Base-by-base conservation (phyloP, 2,329 filamentous ascomycete species). In the Epichloe gansuensis region DNA sequence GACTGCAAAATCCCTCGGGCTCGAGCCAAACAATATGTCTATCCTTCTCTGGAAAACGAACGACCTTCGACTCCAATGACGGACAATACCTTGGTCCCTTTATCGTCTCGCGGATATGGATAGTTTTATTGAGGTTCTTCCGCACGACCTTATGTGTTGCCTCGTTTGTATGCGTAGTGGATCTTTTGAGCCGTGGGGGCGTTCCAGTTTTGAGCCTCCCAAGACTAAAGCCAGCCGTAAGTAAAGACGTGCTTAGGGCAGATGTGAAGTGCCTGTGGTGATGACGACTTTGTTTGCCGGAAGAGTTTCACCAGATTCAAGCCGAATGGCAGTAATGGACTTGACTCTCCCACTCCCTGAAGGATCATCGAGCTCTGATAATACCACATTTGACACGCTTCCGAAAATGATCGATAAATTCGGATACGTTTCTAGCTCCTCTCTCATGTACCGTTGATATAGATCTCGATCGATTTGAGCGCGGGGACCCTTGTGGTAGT, bases 171-270 rank as follows among this genome's bases (percentile, higher is more conserved):
- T 91, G 82, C 1, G 91, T 96, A 39, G 86, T 88, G 52, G 82
- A 82, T 57, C 80, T 82, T 60, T 90, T 87, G 52, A 98, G 74
- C 28, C 93, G 82, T 23, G 93, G 93, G 7, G 93, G 93, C 5
- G 93, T 98, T 13, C 93, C 93, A 0, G 93, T 98, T 76, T 98
- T 98, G 50, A 98, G 69, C 55, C 93, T 81, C 31, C 93, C 93
- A 15, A 98, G 73, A 60, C 86, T 79, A 65, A 98, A 96, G 1
- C 93, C 93, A 2, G 91, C 91, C 50, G 91, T 86, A 55, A 79
- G 80, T 43, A 98, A 74, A 4, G 91, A 96, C 65, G 91, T 93
- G 74, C 91, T 96, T 52, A 98, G 72, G 0, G 91, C 91, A 63
- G 89, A 89, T 0, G 93, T 96, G 0, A 98, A 0, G 93, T 98